Evolutionary conservation across 179 eudicot species (phyloP).

Genomic region (Actinidia chinensis): DNA sequence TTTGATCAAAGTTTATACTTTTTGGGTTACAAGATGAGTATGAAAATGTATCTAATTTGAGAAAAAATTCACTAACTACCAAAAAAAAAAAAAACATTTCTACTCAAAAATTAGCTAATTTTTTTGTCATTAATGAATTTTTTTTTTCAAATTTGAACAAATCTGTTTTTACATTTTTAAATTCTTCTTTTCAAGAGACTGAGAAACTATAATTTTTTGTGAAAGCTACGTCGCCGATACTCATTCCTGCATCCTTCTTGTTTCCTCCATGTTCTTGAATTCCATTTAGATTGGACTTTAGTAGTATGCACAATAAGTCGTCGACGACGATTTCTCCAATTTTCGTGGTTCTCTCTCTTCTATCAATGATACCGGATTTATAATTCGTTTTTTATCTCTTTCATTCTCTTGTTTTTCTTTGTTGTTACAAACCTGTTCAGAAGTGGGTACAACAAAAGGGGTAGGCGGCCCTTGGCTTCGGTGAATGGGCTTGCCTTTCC

Average conservation of each 20-base stretch:
- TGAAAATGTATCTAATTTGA: no score
- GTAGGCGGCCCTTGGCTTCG: no score
- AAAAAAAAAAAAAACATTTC: no score
- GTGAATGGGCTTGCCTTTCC: no score
- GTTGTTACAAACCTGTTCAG: constrained; percentile 2
- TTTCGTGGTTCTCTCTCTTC: background rate
- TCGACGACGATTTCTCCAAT: background rate
- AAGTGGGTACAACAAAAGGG: no score
- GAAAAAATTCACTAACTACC: no score
- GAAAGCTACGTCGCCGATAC: no score
- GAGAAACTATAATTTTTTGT: background rate
- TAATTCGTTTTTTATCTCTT: background rate
- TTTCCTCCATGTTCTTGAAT: constrained; percentile 11
- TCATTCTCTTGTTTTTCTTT: background rate
- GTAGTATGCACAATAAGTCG: constrained; percentile 35
- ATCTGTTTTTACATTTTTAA: background rate
- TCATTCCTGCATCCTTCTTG: no score
- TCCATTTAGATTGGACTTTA: constrained; percentile 39
- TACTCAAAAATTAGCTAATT: no score
- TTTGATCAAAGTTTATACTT: no score
- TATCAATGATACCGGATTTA: background rate
- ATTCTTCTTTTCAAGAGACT: background rate
- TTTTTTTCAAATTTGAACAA: constrained; percentile 30
- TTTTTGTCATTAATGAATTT: constrained; percentile 3
- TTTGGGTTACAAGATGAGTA: no score